These are phyloP conservation scores for Mortierella sp. DNA, from an alignment of 371 early-diverging fungal species.

Conservation along the genomic window DNA sequence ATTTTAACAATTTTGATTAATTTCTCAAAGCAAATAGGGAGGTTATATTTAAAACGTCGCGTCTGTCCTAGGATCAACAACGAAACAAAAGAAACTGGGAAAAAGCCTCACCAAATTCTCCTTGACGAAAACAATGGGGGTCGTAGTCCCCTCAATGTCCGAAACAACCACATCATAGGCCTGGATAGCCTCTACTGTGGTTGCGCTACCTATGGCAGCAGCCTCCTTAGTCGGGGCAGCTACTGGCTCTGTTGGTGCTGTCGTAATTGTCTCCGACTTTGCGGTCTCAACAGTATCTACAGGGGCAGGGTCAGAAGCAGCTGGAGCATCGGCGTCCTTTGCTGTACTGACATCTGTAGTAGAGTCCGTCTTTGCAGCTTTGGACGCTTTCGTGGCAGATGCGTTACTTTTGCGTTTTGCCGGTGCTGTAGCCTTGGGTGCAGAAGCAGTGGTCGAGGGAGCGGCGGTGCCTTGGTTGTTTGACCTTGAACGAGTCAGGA, in stretches of 20 bases:
- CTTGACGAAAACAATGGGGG: constrained; percentile 95
- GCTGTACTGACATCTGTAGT: constrained; percentile 19
- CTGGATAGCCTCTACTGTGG: constrained; percentile 7
- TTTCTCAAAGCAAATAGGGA: background rate
- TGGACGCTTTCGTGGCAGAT: constrained; percentile 18
- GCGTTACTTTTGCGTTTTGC: constrained; percentile 41
- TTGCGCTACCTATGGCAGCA: background rate
- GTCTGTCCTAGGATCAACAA: constrained; percentile 17
- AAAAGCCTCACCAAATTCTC: constrained; percentile 73
- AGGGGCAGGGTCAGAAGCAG: background rate
- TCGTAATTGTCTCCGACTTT: background rate
- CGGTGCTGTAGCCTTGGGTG: constrained; percentile 24
- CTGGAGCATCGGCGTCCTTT: constrained; percentile 15
- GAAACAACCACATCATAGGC: constrained; percentile 74
- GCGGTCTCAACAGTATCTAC: background rate
- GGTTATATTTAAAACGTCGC: background rate
- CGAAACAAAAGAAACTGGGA: constrained; percentile 8
- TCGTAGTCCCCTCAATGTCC: constrained; percentile 98
- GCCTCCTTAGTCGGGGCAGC: constrained; percentile 38
- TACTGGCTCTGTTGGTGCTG: background rate
- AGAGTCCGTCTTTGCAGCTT: constrained; percentile 39
- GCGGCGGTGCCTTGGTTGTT: constrained; percentile 22
- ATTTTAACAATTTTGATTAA: background rate
- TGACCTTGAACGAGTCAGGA: constrained; percentile 46
- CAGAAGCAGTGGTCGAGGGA: constrained; percentile 9